A percentile compares a stretch with the other conserved stretches of the same genome.
These are phyloP conservation scores for Lichtheimia corymbifera DNA, from an alignment of 371 early-diverging fungal genomes.

Conservation along the genomic window DNA sequence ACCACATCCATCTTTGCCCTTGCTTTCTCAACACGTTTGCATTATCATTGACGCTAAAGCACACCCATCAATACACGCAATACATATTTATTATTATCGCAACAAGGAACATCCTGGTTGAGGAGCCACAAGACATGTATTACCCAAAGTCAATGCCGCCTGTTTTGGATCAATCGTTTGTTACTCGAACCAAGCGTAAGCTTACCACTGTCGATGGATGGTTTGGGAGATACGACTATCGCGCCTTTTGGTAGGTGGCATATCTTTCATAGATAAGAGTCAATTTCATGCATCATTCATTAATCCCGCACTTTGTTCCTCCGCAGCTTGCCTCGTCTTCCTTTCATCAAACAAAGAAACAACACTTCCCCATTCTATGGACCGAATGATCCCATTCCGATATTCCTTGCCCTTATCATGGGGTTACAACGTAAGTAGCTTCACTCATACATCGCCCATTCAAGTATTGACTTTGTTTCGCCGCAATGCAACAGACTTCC, in stretches of 20 bases:
- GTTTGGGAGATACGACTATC: conserved; percentile 39
- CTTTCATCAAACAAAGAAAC: conserved; percentile 15
- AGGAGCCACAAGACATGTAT: conserved; percentile 13
- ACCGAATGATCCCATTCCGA: conserved; percentile 31
- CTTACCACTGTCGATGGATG: conserved; percentile 24
- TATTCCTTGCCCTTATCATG: conserved; percentile 32
- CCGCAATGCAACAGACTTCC: conserved; percentile 24
- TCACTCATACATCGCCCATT: too few relatives aligned
- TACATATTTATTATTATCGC: too few relatives aligned
- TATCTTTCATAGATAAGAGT: conserved; percentile 1
- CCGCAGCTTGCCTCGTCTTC: conserved; percentile 30
- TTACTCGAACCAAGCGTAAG: conserved; percentile 8
- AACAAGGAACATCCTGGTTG: not conserved
- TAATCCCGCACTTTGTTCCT: too few relatives aligned
- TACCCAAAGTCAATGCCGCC: conserved; percentile 15
- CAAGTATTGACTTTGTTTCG: not conserved
- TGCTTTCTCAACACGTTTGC: too few relatives aligned
- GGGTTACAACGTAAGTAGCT: conserved; percentile 30
- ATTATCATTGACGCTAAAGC: too few relatives aligned
- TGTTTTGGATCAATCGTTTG: conserved; percentile 3
- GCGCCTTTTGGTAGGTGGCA: conserved; percentile 26
- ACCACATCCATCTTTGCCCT: too few relatives aligned
- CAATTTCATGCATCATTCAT: too few relatives aligned
- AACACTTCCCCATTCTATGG: conserved; percentile 31
- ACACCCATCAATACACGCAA: too few relatives aligned